Percentiles rank a stretch among this genome's conserved stretches.
phyloP scores from a whole-genome alignment of 495 filamentous ascomycete genomes.

The Saxispiralis lemnorum region DNA sequence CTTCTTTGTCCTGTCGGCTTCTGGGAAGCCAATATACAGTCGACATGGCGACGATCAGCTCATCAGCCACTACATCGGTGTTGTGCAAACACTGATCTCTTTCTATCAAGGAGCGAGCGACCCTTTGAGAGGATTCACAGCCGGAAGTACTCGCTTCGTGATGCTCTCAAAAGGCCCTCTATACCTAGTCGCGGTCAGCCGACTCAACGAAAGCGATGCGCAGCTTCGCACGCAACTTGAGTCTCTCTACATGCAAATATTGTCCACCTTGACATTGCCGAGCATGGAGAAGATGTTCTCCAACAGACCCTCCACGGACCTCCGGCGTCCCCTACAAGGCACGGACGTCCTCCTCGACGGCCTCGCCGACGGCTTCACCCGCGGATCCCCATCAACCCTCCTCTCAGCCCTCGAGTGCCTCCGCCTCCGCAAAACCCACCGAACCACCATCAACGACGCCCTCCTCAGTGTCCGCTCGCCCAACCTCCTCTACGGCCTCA shows the following conservation, averaged over 20 bases:
- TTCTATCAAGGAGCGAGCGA: constrained; percentile 75
- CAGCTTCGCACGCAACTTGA: constrained; percentile 81
- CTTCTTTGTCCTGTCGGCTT: constrained; percentile 86
- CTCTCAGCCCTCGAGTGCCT: constrained; percentile 84
- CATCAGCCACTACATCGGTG: constrained; percentile 84
- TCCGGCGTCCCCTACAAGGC: constrained; percentile 81
- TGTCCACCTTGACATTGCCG: constrained; percentile 84
- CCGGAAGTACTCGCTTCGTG: constrained; percentile 69
- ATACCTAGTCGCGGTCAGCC: constrained; percentile 84
- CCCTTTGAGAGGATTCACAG: constrained; percentile 61
- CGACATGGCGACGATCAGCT: constrained; percentile 78
- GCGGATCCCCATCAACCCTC: constrained; percentile 73
- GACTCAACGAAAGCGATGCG: constrained; percentile 71
- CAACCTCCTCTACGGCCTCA: constrained; percentile 75
- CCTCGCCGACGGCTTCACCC: constrained; percentile 83
- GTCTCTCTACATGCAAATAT: constrained; percentile 91
- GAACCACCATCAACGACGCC: constrained; percentile 68
- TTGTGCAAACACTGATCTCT: constrained; percentile 92
- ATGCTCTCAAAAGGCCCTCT: constrained; percentile 67
- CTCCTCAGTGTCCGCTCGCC: constrained; percentile 58
- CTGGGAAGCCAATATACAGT: constrained; percentile 96
- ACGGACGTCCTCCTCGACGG: constrained; percentile 84
- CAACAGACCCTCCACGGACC: constrained; percentile 74
- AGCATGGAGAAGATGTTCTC: constrained; percentile 78
- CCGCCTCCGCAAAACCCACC: constrained; percentile 68